Conservation (phyloP, 2,329 filamentous ascomycete genomes). For the Camptophora hylomeconis region DNA sequence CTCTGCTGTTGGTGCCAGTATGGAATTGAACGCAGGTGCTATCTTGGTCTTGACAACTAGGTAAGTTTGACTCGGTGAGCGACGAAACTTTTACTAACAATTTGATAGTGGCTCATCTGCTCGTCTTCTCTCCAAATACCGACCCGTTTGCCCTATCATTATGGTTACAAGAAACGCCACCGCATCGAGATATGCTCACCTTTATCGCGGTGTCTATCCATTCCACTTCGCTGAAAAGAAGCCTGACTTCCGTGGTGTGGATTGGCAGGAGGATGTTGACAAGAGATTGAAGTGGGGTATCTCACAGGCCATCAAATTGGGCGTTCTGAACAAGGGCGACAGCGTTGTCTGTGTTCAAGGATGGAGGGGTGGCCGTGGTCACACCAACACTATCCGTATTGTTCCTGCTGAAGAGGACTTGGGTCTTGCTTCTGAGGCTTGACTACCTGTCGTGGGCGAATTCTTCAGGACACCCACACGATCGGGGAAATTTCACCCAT, state of each 20-base stretch:
- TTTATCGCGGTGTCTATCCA: slow-evolving; percentile 96
- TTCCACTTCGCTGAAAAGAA: slow-evolving; percentile 89
- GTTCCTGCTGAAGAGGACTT: slow-evolving; percentile 32
- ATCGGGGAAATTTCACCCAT: too few species aligned
- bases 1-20: slow-evolving; percentile 86
- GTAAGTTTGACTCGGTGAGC: slow-evolving; percentile 27
- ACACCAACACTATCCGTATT: slow-evolving; percentile 51
- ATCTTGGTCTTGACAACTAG: slow-evolving; percentile 93
- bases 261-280: slow-evolving; percentile 97
- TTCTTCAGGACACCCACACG: slow-evolving; percentile 9
- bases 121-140: slow-evolving; percentile 93
- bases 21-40: slow-evolving; percentile 91
- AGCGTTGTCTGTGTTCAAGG: slow-evolving; percentile 54
- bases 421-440: slow-evolving; percentile 15
- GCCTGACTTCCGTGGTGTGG: slow-evolving; percentile 70
- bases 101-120: slow-evolving; percentile 66
- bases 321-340: slow-evolving; percentile 67
- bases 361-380: slow-evolving; percentile 54
- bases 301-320: slow-evolving; percentile 68
- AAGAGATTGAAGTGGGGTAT: slow-evolving; percentile 96
- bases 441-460: slow-evolving; percentile 12
- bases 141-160: slow-evolving; percentile 96
- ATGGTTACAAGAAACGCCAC: slow-evolving; percentile 86
- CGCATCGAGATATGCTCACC: slow-evolving; percentile 77
- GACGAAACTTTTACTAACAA: slow-evolving; percentile 12